Evolutionary conservation across 306 rosid species (phyloP), one percentile per base, ranked within the genome.

Genomic region (Medicago arabica): DNA sequence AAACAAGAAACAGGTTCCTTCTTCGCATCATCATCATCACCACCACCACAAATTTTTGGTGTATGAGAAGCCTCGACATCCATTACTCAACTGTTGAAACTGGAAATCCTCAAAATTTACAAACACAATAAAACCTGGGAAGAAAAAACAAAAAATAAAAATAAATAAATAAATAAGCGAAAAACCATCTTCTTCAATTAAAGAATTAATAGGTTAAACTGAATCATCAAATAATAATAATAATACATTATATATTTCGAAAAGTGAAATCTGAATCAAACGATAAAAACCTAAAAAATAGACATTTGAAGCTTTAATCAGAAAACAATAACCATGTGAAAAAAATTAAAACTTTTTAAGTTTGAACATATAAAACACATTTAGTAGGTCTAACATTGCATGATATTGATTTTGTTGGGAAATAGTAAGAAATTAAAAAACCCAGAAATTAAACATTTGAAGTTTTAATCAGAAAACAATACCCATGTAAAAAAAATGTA

Each of bases 21-120:
- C 39, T 0, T 59, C 65, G 7, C 38, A 59, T 59, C 71, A 60
- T 59, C 71, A 60, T 14, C 25, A 39, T 47, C 76, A 69, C 38
- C 50, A 57, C 31, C 31, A 34, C 3, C 67, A 57, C 50, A 16
- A 12, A 40, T 12, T 36, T 31, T 61, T 10, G 39, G 71, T 18
- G 49, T 70, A 78, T 69, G 28, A 47, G 76, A 60, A 69, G 71
- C 71, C 71, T 69, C 10, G 16, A 63, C 4, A 65, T 16, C 31
- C 69, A 65, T 65, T 1, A 41, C 17, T 39, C 49, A 64, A 8
- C 47, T 8, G 8, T 36, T 0, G 21, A 62, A 62, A 34, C 34
- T 4, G 15, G 17, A 57, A 25, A 58, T 3, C 9, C 4, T 21
- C 16, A 11, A 9, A 31, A 58, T 23, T 53, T 10, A 59, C 40